These are phyloP conservation scores for Botryotinia narcissicola DNA, from an alignment of 2,329 filamentous ascomycete genomes.

Conservation along the genomic window DNA sequence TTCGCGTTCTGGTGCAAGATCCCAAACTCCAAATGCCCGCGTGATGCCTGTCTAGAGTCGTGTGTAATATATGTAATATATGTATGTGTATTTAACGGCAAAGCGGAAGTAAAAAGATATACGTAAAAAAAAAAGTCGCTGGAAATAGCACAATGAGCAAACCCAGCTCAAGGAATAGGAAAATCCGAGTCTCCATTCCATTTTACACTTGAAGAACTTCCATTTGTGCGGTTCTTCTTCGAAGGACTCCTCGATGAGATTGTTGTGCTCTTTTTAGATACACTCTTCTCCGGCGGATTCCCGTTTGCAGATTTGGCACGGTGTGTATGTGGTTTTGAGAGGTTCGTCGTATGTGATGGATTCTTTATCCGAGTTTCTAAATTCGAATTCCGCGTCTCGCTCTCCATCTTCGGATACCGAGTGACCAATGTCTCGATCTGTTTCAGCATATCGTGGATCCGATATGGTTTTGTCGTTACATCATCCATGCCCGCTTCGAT, in stretches of 20 bases:
- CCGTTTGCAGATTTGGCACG: neutral
- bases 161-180: neutral
- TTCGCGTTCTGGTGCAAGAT: neutral
- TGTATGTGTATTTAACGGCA: neutral
- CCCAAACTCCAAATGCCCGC: neutral
- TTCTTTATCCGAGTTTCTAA: neutral
- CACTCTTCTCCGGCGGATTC: neutral
- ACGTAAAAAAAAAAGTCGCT: neutral
- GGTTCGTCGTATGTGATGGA: neutral
- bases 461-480: constrained; percentile 33
- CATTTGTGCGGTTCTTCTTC: neutral
- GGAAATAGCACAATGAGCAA: neutral
- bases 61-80: neutral
- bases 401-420: constrained; percentile 5
- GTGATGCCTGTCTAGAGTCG: neutral
- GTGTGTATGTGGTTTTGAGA: neutral
- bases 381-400: neutral
- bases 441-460: constrained; percentile 30
- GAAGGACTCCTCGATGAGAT: neutral
- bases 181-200: neutral
- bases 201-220: neutral
- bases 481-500: constrained; percentile 32
- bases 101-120: neutral
- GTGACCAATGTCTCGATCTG: constrained; percentile 29
- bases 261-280: neutral